These are phyloP conservation scores for Echites panduratus DNA, from an alignment of 257 asterid genomes.

Conservation along the genomic window DNA sequence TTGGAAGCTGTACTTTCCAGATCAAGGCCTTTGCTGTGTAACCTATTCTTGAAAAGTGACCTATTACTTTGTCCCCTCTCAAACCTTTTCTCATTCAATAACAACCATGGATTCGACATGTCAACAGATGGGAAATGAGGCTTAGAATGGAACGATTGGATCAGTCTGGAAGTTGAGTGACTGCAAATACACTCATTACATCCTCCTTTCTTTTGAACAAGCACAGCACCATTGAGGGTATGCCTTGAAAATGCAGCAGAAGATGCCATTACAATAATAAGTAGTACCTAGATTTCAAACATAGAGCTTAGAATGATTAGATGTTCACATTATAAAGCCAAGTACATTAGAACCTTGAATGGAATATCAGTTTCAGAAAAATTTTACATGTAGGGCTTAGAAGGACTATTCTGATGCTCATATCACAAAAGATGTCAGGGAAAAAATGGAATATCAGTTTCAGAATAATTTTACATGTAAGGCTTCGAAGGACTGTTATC, in stretches of 20 bases:
- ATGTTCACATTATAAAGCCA: not conserved
- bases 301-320: not conserved
- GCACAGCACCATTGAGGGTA: slow-evolving; percentile 19
- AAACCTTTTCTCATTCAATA: slow-evolving; percentile 17
- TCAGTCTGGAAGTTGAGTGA: slow-evolving; percentile 12
- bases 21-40: slow-evolving; percentile 45
- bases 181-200: slow-evolving; percentile 22
- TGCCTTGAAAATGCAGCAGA: slow-evolving; percentile 32
- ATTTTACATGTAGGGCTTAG: not conserved
- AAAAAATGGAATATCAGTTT: too few relatives aligned
- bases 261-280: slow-evolving; percentile 32
- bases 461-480: too few relatives aligned
- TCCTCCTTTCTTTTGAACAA: slow-evolving; percentile 24
- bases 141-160: slow-evolving; percentile 13
- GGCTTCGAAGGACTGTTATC: too few relatives aligned
- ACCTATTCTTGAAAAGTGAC: slow-evolving; percentile 16
- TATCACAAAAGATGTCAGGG: not conserved
- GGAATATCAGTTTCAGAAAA: not conserved
- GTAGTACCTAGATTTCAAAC: not conserved
- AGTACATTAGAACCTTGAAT: not conserved
- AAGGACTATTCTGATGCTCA: not conserved
- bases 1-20: slow-evolving; percentile 34
- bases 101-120: slow-evolving; percentile 16
- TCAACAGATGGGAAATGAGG: slow-evolving; percentile 19
- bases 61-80: slow-evolving; percentile 17